phyloP scores from a whole-genome alignment of 2,329 filamentous ascomycete species.

The Ceratocystiopsis sp. region DNA sequence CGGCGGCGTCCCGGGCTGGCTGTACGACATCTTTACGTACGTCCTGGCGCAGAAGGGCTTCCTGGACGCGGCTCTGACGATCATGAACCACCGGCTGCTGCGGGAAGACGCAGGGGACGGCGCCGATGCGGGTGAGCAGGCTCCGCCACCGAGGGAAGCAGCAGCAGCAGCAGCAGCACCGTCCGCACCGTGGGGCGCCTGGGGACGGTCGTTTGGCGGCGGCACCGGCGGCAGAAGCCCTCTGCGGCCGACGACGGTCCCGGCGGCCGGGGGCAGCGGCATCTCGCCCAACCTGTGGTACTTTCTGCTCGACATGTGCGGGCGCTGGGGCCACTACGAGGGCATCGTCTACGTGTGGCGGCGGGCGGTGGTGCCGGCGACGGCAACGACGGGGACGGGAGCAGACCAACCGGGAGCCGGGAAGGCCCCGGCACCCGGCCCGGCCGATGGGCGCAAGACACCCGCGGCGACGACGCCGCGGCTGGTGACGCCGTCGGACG shows the following conservation, averaged over 20 bases:
- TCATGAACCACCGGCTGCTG: conserved; percentile 41
- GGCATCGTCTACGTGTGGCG: conserved; percentile 59
- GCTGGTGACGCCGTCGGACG: conserved; percentile 34
- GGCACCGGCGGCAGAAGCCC: no score
- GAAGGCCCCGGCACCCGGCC: no score
- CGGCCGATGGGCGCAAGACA: no score
- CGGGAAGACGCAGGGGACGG: conserved; percentile 13
- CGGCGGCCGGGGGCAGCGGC: conserved; percentile 8
- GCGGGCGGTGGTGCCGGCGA: conserved; percentile 14
- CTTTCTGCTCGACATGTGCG: conserved; percentile 60
- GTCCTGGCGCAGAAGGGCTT: conserved; percentile 55
- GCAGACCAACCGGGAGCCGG: no score
- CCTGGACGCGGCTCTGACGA: conserved; percentile 55
- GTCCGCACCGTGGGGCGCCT: no score
- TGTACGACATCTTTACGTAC: conserved; percentile 63
- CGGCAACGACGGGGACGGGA: conserved; percentile 10
- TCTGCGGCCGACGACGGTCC: no score
- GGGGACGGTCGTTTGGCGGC: no score
- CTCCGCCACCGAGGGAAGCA: no score
- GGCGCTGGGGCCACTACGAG: conserved; percentile 42
- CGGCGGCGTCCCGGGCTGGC: conserved; percentile 43
- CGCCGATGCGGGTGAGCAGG: no score
- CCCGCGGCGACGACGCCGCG: conserved; percentile 12
- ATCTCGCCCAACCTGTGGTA: conserved; percentile 42
- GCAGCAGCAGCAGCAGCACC: no score